phyloP scores from a whole-genome alignment of 495 filamentous ascomycete species.

The Aspergillus funiculosus region DNA sequence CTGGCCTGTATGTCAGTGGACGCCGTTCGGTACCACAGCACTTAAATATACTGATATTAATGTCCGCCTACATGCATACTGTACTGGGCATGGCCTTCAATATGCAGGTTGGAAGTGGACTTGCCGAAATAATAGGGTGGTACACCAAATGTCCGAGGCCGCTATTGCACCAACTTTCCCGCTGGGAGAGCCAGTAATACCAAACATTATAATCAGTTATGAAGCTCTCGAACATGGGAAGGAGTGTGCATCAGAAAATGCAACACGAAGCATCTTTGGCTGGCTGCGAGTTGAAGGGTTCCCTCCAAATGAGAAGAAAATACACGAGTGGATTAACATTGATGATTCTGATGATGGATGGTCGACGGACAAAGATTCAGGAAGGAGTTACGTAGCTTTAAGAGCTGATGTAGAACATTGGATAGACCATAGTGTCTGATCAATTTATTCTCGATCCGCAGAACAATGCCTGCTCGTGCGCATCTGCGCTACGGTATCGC shows the following conservation, averaged over 20 bases:
- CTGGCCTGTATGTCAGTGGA: slow-evolving; percentile 4
- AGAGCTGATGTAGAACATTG: not conserved
- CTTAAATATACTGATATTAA: slow-evolving; percentile 5
- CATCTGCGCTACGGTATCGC: too few species aligned
- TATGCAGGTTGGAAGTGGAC: slow-evolving; percentile 7
- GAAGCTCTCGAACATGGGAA: not conserved
- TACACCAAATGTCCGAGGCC: not conserved
- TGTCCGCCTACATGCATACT: slow-evolving; percentile 2
- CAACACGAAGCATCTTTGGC: slow-evolving; percentile 2
- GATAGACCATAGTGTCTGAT: slow-evolving; percentile 2
- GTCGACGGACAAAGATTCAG: not conserved
- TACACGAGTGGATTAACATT: slow-evolving; percentile 2
- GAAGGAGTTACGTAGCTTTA: not conserved
- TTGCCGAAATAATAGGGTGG: not conserved
- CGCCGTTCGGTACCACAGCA: not conserved
- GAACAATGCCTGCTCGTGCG: too few species aligned
- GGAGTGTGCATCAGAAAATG: not conserved
- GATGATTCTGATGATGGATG: not conserved
- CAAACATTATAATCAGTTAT: not conserved
- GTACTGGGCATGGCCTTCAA: slow-evolving; percentile 1
- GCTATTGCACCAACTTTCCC: not conserved
- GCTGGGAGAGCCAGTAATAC: not conserved
- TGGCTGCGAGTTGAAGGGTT: slow-evolving; percentile 6
- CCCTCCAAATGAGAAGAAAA: slow-evolving; percentile 1
- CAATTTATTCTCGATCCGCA: too few species aligned